A percentile compares a stretch with the other conserved stretches of the same genome.
phyloP scores from a whole-genome alignment of 257 asterid species.

The Primulina eburnea region DNA sequence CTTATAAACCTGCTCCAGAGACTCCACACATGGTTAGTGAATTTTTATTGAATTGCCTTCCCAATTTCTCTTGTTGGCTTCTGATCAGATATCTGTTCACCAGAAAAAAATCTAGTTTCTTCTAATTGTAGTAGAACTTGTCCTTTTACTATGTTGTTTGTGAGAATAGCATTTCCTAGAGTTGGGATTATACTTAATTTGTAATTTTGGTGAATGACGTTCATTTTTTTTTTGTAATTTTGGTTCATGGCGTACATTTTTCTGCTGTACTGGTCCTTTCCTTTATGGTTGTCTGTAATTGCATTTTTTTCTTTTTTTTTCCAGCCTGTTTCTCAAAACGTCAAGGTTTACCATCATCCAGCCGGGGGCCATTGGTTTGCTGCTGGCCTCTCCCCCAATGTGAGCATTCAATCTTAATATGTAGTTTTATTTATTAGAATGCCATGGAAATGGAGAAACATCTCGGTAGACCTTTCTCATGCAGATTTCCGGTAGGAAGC shows the following conservation, averaged over 20 bases:
- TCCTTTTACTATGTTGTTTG: conserved; percentile 6
- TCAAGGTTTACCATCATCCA: conserved; percentile 93
- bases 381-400: conserved; percentile 98
- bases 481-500: conserved; percentile 77
- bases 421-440: conserved; percentile 21
- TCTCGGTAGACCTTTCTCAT: conserved; percentile 27
- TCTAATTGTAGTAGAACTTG: not conserved
- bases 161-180: conserved; percentile 9
- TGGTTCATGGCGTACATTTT: not conserved
- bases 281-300: conserved; percentile 1
- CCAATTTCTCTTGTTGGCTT: conserved; percentile 6
- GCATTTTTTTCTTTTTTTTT: conserved; percentile 23
- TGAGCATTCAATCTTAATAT: conserved; percentile 44
- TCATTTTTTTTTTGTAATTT: not conserved
- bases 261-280: not conserved
- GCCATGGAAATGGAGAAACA: conserved; percentile 13
- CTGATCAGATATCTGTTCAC: not conserved
- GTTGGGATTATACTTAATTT: not conserved
- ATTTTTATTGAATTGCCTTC: conserved; percentile 22
- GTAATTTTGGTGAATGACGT: not conserved
- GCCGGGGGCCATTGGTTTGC: conserved; percentile 99
- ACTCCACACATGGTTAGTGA: conserved; percentile 86
- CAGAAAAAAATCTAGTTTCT: not conserved
- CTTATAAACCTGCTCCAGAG: conserved; percentile 84
- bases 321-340: conserved; percentile 84